phyloP scores from a whole-genome alignment of 129 eudicot species.

The Silybum marianum region DNA sequence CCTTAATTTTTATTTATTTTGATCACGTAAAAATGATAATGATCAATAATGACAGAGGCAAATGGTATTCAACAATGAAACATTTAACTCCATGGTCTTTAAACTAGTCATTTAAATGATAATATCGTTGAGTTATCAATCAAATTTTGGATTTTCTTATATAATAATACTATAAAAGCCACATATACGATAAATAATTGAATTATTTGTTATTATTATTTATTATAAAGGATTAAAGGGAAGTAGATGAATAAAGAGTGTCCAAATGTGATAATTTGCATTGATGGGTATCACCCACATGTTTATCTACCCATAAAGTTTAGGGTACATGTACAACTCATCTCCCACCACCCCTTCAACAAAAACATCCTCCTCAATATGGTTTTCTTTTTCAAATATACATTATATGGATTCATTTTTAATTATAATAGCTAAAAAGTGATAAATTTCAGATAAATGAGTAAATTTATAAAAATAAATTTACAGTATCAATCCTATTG shows the following conservation, averaged over 20 bases:
- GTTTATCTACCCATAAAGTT: conserved; percentile 12
- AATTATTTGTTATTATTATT: background rate
- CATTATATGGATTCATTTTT: too few relatives aligned
- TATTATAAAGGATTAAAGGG: background rate
- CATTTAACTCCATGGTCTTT: background rate
- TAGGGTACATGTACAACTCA: conserved; percentile 25
- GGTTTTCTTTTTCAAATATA: too few relatives aligned
- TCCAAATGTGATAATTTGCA: conserved; percentile 16
- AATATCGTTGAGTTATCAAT: background rate
- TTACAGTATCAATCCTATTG: too few relatives aligned
- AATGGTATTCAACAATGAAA: background rate
- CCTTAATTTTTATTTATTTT: too few relatives aligned
- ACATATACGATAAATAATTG: background rate
- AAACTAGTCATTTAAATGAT: background rate
- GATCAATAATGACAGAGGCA: background rate
- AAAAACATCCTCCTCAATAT: background rate
- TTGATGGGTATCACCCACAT: conserved; percentile 16
- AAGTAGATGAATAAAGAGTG: background rate
- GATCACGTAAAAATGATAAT: too few relatives aligned
- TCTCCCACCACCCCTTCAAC: conserved; percentile 20
- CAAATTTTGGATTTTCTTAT: background rate
- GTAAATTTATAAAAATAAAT: too few relatives aligned
- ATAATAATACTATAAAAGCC: background rate
- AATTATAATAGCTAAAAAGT: too few relatives aligned
- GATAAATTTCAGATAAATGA: too few relatives aligned